phyloP scores from a whole-genome alignment of 106 monocot species.

The Dioscorea alata region DNA sequence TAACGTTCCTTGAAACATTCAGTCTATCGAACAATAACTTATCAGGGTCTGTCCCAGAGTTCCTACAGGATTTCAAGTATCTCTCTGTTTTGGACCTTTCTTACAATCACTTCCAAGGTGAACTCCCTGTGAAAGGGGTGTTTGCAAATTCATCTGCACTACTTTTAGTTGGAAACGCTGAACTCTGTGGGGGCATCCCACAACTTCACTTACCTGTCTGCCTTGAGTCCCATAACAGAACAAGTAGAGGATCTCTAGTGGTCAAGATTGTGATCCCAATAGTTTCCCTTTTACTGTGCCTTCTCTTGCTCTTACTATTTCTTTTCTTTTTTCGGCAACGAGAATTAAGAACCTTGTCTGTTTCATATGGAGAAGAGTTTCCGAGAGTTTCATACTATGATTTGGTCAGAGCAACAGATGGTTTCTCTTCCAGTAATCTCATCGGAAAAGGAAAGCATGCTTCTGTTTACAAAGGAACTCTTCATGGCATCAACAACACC shows the following conservation, averaged over 20 bases:
- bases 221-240: background rate
- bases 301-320: background rate
- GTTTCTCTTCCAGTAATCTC: conserved; percentile 1
- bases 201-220: conserved; percentile 1
- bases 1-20: conserved; percentile 3
- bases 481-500: background rate
- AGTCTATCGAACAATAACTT: conserved; percentile 39
- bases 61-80: conserved; percentile 5
- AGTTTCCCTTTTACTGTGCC: background rate
- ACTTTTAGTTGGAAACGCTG: background rate
- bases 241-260: background rate
- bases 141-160: background rate
- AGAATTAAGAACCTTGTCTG: background rate
- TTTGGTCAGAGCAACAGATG: background rate
- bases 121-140: background rate
- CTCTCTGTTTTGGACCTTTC: conserved; percentile 13
- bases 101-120: conserved; percentile 1
- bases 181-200: background rate
- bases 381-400: conserved; percentile 1
- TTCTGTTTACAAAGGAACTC: conserved; percentile 7
- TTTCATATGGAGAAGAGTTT: background rate
- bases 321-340: background rate
- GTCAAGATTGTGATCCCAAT: background rate
- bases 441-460: conserved; percentile 1
- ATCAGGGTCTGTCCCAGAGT: conserved; percentile 31